Base-by-base conservation (phyloP, 2,329 filamentous ascomycete species). In the Verruconis gallopava region DNA sequence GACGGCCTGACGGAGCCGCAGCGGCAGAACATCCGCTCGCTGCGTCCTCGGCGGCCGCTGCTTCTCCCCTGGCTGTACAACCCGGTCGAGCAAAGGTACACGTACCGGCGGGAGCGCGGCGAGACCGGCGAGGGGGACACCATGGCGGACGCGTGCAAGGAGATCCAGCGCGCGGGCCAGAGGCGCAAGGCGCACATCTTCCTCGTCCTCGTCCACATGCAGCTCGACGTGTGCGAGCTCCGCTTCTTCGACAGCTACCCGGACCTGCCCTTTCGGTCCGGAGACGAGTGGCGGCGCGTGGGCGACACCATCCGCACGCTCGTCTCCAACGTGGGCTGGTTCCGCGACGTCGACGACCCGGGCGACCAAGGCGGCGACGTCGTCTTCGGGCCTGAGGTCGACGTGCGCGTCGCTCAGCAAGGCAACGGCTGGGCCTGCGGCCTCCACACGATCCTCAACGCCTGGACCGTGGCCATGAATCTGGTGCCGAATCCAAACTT, bases 391-490 rank as follows among this genome's bases (percentile, higher is more conserved):
- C 25, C 25, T 9, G 25, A 30, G 25, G 25, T 30, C 25, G 25
- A 30, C 9, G 25, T 30, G 25, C 25, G n/a, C 6, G 25, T 30
- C 6, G 25, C 25, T 9, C 25, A 30, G 25, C 37, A 38, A 38
- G 19, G 17, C 21, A 25, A 25, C 12, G 3, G 20, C 6, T 38
- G 37, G 37, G 18, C 18, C n/a, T 38, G 37, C 11, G 37, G 37
- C 14, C 19, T 38, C n/a, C 37, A 38, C n/a, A 28, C 37, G 13
- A 38, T 38, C 37, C 12, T 38, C 19, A 38, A 38, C 13, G 20
- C 37, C 21, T 38, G 37, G 37, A 22, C 37, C 12, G 20, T 21
- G 18, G 37, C 37, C 20, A 21, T 21, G n/a, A 5, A n/a, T 11
- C 11, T 38, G 9, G 18, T 21, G 5, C 11, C 22, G 13, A 21